These are phyloP conservation scores for Skeletonema menzelii DNA, from an alignment of 108 stramenopile genomes.

Conservation along the genomic window DNA sequence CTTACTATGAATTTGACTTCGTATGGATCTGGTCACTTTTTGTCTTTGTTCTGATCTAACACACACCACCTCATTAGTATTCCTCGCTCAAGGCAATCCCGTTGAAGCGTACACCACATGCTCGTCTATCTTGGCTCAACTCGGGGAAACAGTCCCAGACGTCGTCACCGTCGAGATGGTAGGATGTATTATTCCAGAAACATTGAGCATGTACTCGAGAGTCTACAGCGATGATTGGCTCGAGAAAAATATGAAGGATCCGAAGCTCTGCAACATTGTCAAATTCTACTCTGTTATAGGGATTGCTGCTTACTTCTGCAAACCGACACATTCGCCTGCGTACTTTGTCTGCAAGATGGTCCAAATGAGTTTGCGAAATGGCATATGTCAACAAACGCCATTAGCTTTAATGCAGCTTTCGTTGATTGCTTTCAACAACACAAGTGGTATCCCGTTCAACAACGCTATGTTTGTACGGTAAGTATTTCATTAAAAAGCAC, in stretches of 20 bases:
- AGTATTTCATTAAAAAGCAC: no score
- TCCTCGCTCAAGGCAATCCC: neutral
- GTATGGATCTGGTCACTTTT: no score
- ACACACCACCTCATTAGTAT: no score
- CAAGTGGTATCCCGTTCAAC: no score
- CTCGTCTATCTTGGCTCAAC: neutral
- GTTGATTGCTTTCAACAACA: no score
- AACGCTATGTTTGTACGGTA: no score
- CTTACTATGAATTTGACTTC: no score
- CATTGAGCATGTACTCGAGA: no score
- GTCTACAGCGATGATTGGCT: no score
- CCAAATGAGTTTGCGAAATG: conserved; percentile 9
- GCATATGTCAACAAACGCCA: neutral
- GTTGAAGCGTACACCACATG: neutral
- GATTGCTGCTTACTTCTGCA: neutral
- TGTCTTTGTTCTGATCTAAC: no score
- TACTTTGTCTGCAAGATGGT: no score
- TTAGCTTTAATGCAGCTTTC: no score
- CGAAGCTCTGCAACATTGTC: neutral
- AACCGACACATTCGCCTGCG: neutral
- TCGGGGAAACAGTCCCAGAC: neutral
- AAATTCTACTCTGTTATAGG: neutral
- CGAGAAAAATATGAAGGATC: neutral
- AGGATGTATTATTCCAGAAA: neutral
- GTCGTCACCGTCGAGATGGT: neutral